phyloP scores from a whole-genome alignment of 208 protist species.

The Vickermania spadyakhi region DNA sequence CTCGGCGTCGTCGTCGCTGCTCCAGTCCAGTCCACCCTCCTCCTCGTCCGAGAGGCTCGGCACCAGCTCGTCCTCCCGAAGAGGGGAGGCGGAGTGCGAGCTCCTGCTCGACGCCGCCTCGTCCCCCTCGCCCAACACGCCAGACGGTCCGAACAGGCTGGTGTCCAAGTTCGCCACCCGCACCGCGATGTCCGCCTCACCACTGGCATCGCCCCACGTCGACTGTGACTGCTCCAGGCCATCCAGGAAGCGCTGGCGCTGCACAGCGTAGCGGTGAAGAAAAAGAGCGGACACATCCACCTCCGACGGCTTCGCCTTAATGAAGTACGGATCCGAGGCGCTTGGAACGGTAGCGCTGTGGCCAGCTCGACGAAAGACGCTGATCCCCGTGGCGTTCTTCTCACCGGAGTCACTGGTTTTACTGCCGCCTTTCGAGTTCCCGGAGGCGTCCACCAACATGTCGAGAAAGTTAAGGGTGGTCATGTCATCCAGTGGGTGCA shows the following conservation, averaged over 20 bases:
- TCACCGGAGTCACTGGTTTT: slow-evolving; percentile 15
- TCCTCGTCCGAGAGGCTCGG: slow-evolving; percentile 9
- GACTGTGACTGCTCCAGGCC: slow-evolving; percentile 69
- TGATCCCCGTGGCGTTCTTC: slow-evolving; percentile 31
- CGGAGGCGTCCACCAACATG: slow-evolving; percentile 77
- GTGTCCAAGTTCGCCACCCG: slow-evolving; percentile 57
- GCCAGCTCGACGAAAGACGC: slow-evolving; percentile 68
- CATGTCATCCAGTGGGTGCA: slow-evolving; percentile 88
- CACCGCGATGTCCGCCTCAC: slow-evolving; percentile 69
- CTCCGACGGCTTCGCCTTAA: slow-evolving; percentile 66
- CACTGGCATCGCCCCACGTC: slow-evolving; percentile 79
- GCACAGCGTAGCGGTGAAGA: slow-evolving; percentile 85
- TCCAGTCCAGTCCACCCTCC: slow-evolving; percentile 53
- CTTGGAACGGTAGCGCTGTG: slow-evolving; percentile 64
- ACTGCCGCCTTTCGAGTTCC: slow-evolving; percentile 17
- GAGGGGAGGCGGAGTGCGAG: slow-evolving; percentile 9
- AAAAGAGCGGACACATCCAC: slow-evolving; percentile 83
- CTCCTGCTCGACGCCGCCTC: slow-evolving; percentile 2
- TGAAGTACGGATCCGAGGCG: slow-evolving; percentile 83
- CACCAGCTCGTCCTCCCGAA: slow-evolving; percentile 26
- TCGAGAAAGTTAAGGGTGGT: slow-evolving; percentile 78
- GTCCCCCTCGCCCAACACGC: slow-evolving; percentile 13
- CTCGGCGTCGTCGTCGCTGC: slow-evolving; percentile 48
- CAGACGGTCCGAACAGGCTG: slow-evolving; percentile 74
- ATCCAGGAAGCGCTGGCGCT: slow-evolving; percentile 79